phyloP scores from a whole-genome alignment of 164 flowering plant species.

The Saururus chinensis region DNA sequence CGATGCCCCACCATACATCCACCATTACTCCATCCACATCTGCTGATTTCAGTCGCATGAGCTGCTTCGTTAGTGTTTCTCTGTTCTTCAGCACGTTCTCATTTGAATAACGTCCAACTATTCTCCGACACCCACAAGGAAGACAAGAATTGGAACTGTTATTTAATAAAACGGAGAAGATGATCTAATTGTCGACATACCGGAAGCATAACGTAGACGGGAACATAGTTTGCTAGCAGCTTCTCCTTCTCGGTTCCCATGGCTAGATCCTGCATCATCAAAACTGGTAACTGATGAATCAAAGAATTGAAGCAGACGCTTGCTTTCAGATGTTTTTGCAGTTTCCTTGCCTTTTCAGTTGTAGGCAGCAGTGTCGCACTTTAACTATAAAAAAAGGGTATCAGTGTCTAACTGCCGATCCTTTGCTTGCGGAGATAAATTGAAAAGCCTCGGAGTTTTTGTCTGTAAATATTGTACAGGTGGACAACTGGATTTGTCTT shows the following conservation, averaged over 20 bases:
- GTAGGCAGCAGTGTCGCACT: too few species aligned
- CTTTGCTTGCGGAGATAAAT: too few species aligned
- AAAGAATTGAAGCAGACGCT: too few species aligned
- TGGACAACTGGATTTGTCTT: too few species aligned
- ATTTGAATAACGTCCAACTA: conserved; percentile 54
- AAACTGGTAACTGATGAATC: not conserved
- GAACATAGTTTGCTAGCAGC: conserved; percentile 59
- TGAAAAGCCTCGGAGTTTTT: too few species aligned
- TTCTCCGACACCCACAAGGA: not conserved
- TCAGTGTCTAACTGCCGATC: too few species aligned
- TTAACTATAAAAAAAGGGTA: too few species aligned
- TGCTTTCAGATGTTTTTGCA: too few species aligned
- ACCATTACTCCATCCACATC: conserved; percentile 84
- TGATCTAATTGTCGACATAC: conserved; percentile 7
- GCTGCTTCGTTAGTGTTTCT: conserved; percentile 39
- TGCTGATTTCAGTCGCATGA: conserved; percentile 41
- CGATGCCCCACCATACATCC: conserved; percentile 93
- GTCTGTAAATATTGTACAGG: too few species aligned
- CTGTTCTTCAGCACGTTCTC: conserved; percentile 38
- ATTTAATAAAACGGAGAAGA: not conserved
- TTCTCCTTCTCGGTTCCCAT: conserved; percentile 15
- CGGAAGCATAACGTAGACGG: conserved; percentile 58
- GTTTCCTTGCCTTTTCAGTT: too few species aligned
- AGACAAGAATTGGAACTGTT: not conserved
- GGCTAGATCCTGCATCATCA: not conserved